Evolutionary conservation across 2,329 filamentous ascomycete genomes (phyloP).

Genomic region (Aspergillus clavatus): DNA sequence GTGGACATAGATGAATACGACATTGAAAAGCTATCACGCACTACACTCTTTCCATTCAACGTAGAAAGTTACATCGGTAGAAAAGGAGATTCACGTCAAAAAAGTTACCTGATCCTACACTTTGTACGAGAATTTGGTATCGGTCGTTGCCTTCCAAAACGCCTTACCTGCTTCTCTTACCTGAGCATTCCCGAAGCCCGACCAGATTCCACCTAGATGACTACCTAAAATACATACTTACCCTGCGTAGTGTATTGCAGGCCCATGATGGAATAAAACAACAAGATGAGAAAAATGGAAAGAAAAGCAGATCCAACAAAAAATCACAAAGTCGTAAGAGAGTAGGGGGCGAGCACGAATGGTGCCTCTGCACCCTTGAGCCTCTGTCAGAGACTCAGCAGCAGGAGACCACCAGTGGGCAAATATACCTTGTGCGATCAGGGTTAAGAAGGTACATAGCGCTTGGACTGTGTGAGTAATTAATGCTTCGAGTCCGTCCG

Average conservation of each 20-base stretch:
- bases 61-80: not conserved
- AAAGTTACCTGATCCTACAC: constrained; percentile 18
- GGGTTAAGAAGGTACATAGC: constrained; percentile 1
- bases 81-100: constrained; percentile 2
- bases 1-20: constrained; percentile 28
- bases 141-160: constrained; percentile 25
- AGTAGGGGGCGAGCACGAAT: constrained; percentile 16
- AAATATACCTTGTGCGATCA: constrained; percentile 5
- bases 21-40: constrained; percentile 22
- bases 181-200: constrained; percentile 24
- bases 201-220: constrained; percentile 17
- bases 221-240: constrained; percentile 45
- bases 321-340: constrained; percentile 23
- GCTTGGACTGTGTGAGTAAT: constrained; percentile 19
- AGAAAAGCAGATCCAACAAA: constrained; percentile 14
- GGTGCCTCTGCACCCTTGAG: not conserved
- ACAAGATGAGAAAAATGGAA: constrained; percentile 18
- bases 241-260: constrained; percentile 24
- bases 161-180: constrained; percentile 45
- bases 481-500: not conserved
- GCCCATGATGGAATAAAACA: constrained; percentile 26
- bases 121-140: constrained; percentile 18
- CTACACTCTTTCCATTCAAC: constrained; percentile 3
- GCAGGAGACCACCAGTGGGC: not conserved
- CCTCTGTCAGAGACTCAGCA: not conserved